Percentiles rank a stretch among this genome's conserved stretches.
Conservation (phyloP, 768 basidiomycete genomes). For the Dioszegia crocea region DNA sequence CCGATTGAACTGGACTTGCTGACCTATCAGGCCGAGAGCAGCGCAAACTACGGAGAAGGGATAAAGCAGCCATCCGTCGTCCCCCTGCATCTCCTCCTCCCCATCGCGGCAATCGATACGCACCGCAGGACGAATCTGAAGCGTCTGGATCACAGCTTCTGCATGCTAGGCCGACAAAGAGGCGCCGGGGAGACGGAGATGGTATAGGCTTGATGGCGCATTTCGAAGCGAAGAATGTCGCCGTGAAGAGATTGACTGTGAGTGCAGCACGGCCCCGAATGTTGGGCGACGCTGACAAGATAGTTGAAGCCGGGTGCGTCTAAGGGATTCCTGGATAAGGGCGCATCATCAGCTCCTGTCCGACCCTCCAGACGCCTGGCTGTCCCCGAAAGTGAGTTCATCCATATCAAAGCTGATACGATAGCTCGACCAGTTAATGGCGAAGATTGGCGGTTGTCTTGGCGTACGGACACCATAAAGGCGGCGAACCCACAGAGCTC, state of each 20-base stretch:
- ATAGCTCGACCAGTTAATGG: background rate
- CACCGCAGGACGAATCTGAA: background rate
- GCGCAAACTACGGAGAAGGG: slow-evolving; percentile 24
- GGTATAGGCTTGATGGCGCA: background rate
- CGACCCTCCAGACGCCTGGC: background rate
- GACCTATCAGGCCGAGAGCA: slow-evolving; percentile 15
- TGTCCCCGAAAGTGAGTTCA: background rate
- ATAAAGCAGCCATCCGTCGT: slow-evolving; percentile 20
- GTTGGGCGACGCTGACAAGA: background rate
- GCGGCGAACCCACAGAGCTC: background rate
- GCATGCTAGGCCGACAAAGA: background rate
- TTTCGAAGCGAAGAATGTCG: background rate
- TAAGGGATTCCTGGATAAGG: background rate
- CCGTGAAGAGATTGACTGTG: background rate
- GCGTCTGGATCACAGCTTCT: background rate
- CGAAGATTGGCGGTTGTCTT: background rate
- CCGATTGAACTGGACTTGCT: no score
- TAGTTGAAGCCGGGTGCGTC: background rate
- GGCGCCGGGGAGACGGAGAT: background rate
- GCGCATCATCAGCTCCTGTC: background rate
- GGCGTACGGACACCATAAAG: background rate
- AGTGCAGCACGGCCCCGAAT: background rate
- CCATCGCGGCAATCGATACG: background rate
- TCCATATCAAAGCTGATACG: background rate
- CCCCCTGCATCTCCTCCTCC: background rate